Percentiles rank a stretch among this genome's conserved stretches.
phyloP scores from a whole-genome alignment of 1,139 yeast species.

The Blastobotrys apis region DNA sequence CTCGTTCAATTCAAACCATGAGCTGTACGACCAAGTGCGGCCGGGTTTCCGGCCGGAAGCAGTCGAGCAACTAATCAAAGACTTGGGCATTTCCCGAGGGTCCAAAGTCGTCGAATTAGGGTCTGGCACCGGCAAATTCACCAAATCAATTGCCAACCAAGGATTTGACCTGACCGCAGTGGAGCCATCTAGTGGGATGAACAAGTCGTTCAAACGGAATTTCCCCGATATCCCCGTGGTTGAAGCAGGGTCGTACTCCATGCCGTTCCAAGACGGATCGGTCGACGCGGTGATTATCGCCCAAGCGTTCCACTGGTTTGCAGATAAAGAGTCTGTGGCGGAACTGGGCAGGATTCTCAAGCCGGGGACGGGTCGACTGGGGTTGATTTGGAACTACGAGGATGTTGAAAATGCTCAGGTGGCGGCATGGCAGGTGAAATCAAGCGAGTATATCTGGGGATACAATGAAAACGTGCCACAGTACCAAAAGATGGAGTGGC shows the following conservation, averaged over 20 bases:
- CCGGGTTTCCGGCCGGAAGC: constrained; percentile 50
- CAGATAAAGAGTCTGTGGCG: constrained; percentile 45
- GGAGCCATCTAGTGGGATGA: constrained; percentile 62
- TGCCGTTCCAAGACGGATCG: constrained; percentile 46
- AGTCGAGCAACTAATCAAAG: constrained; percentile 45
- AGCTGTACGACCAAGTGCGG: constrained; percentile 51
- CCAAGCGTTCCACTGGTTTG: constrained; percentile 69
- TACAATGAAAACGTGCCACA: constrained; percentile 50
- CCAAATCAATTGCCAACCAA: constrained; percentile 42
- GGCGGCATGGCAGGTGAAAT: constrained; percentile 34
- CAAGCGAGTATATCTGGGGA: constrained; percentile 33
- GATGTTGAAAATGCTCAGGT: constrained; percentile 30
- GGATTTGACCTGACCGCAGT: constrained; percentile 49
- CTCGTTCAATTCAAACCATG: constrained; percentile 53
- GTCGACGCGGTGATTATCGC: constrained; percentile 56
- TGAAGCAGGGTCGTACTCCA: constrained; percentile 45
- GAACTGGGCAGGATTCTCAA: constrained; percentile 54
- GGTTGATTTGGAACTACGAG: constrained; percentile 62
- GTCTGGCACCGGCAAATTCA: constrained; percentile 66
- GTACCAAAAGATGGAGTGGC: constrained; percentile 53
- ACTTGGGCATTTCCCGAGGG: constrained; percentile 36
- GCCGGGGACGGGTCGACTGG: constrained; percentile 49
- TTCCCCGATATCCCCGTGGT: constrained; percentile 45
- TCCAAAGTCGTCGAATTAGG: constrained; percentile 51
- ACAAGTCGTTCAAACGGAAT: constrained; percentile 43